Evolutionary conservation across 2,329 filamentous ascomycete genomes (phyloP).

Genomic region (Diaporthe sp.): DNA sequence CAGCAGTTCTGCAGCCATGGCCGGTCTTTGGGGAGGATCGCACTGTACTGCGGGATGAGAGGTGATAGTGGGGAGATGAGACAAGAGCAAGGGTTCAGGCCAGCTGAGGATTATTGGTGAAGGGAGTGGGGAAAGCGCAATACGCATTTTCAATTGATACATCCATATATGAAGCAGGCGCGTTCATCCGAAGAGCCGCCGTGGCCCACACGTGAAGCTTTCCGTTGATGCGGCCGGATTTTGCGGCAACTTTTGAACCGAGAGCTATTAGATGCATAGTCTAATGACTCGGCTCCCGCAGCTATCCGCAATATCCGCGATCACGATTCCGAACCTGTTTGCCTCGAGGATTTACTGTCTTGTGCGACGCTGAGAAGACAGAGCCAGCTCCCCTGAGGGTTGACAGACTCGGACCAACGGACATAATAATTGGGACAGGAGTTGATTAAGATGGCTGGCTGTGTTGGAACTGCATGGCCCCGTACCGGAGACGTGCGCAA

Average conservation of each 20-base stretch:
- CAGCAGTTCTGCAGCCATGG: constrained; percentile 31
- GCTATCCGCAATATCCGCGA: constrained; percentile 15
- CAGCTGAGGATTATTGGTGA: neutral
- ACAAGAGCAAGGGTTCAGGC: neutral
- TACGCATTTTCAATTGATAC: neutral
- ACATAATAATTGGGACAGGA: too few relatives aligned
- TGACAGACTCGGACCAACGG: too few relatives aligned
- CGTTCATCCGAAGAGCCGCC: neutral
- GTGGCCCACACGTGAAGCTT: neutral
- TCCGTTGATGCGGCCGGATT: neutral
- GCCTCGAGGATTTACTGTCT: too few relatives aligned
- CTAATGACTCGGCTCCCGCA: neutral
- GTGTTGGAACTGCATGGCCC: too few relatives aligned
- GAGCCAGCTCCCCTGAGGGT: too few relatives aligned
- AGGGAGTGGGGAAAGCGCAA: neutral
- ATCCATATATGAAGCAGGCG: too few relatives aligned
- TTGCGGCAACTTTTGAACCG: neutral
- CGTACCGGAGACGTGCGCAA: too few relatives aligned
- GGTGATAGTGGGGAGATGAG: neutral
- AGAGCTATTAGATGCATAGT: neutral
- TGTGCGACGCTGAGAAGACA: too few relatives aligned
- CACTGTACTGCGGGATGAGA: neutral
- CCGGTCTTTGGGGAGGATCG: neutral
- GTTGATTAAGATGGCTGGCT: too few relatives aligned
- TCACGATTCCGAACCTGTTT: neutral